These are phyloP conservation scores for Fonsecaea multimorphosa DNA, from an alignment of 2,329 filamentous ascomycete species.

Conservation along the genomic window DNA sequence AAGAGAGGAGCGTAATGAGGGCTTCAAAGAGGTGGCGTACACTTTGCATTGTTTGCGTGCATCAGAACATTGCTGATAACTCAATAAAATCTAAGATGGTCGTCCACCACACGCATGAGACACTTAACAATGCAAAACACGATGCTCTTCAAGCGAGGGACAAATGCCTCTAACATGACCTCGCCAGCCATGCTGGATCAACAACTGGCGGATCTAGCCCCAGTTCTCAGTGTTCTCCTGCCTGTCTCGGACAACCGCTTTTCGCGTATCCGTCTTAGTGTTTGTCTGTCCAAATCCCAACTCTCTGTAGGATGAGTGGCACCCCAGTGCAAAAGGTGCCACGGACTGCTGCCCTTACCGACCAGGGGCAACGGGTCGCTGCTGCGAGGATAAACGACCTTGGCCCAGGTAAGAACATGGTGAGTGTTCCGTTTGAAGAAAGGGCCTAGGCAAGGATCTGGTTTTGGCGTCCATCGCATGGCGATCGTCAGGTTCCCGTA, in stretches of 20 bases:
- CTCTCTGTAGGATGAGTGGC: neutral
- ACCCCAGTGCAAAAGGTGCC: constrained; percentile 9
- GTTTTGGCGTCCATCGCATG: constrained; percentile 11
- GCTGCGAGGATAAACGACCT: constrained; percentile 12
- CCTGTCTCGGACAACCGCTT: neutral
- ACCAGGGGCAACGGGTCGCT: neutral
- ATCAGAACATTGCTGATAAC: neutral
- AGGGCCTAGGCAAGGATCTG: constrained; percentile 14
- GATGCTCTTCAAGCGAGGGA: neutral
- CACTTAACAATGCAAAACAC: neutral
- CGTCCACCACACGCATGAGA: neutral
- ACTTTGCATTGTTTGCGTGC: neutral
- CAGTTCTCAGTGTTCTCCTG: neutral
- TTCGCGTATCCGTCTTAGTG: neutral
- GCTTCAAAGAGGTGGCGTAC: neutral
- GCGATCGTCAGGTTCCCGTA: constrained; percentile 26
- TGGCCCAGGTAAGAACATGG: constrained; percentile 19
- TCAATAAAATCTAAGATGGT: neutral
- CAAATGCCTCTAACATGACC: neutral
- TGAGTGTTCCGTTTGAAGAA: constrained; percentile 21
- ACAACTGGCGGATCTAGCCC: neutral
- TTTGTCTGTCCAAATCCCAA: neutral
- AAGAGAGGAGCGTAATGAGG: too few relatives aligned
- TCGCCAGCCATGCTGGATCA: neutral
- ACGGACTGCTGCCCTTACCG: neutral